Evolutionary conservation across 179 eudicot species (phyloP), one percentile per base, ranked within the genome.

Genomic region (Silene vulgaris): DNA sequence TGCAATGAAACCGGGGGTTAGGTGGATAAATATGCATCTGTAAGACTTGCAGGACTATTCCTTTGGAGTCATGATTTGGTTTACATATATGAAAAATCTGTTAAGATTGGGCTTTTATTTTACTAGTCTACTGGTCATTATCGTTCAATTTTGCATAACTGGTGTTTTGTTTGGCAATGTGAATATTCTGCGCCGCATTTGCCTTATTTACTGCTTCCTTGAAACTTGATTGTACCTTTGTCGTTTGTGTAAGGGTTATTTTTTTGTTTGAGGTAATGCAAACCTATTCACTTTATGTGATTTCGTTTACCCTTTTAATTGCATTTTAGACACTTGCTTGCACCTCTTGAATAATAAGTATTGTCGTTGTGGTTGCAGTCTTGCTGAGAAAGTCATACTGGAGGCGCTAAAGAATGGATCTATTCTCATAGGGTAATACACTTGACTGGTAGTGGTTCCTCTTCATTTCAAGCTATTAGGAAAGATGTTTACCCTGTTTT

Each of bases 1-100:
- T 79, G 85, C 88, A 59, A 89, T 95, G 90, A 88, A 82, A 82
- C 99, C 99, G 80, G 97, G 99, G 80, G 89, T 89, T 71, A 84
- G 84, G 88, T 92, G 97, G 97, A 89, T 92, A 60, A 86, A 95
- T 80, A 95, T 95, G 97, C 99, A 92, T 88, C 85, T 80, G 98
- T 94, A 88, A 83, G 94, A 40, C 50, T 64, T 48, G 59, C 78
- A 61, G 43, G 43, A 11, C 5, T 62, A 19, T 32, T 0, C 68
- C 19, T 32, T 75, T 32, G 5, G 52, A 60, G n/a, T 35, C 14
- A 13, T 50, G 57, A n/a, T 13, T 50, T 50, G 57, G n/a, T 11
- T 64, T 26, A 29, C 23, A 21, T 64, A 28, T 32, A 16, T 65
- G 8, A 19, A 40, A 5, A 69, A 43, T 3, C 21, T 0, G 40